Conservation (phyloP, 257 asterid species). For the Buddleja alternifolia region DNA sequence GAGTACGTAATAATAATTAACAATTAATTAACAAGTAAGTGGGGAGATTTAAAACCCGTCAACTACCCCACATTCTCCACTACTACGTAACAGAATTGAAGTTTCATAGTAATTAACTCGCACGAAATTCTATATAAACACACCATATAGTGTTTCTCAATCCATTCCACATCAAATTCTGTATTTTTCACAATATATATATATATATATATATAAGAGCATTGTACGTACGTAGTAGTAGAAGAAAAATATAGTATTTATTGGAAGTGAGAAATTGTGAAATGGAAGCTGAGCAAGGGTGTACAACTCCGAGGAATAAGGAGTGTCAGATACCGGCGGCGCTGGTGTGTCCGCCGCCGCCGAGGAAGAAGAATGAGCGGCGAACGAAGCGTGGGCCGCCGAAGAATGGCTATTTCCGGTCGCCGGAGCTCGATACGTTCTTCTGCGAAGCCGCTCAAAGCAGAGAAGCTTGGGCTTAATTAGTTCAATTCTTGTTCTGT, state of each 20-base stretch:
- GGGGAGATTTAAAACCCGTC: constrained; percentile 25
- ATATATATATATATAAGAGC: too few species aligned
- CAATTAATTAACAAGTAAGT: too few species aligned
- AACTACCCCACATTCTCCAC: constrained; percentile 32
- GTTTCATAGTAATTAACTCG: not conserved
- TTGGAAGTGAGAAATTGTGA: not conserved
- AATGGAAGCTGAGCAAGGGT: constrained; percentile 56
- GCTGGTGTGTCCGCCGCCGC: constrained; percentile 67
- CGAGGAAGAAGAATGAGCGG: constrained; percentile 49
- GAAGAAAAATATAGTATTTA: too few species aligned
- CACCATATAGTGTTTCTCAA: constrained; percentile 3
- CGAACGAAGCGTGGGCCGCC: constrained; percentile 36
- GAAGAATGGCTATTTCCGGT: constrained; percentile 46
- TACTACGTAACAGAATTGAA: not conserved
- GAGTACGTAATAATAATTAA: too few species aligned
- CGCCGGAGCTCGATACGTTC: constrained; percentile 62
- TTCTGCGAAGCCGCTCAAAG: constrained; percentile 32
- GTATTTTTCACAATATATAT: not conserved
- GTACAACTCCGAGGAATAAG: constrained; percentile 64
- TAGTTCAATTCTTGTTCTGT: not conserved
- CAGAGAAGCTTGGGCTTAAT: constrained; percentile 36
- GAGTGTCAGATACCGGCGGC: constrained; percentile 56
- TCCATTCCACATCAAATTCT: not conserved
- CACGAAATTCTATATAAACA: constrained; percentile 19
- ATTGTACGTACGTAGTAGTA: too few species aligned